Base-by-base conservation (phyloP, 495 filamentous ascomycete genomes). In the Bombardia bombarda region DNA sequence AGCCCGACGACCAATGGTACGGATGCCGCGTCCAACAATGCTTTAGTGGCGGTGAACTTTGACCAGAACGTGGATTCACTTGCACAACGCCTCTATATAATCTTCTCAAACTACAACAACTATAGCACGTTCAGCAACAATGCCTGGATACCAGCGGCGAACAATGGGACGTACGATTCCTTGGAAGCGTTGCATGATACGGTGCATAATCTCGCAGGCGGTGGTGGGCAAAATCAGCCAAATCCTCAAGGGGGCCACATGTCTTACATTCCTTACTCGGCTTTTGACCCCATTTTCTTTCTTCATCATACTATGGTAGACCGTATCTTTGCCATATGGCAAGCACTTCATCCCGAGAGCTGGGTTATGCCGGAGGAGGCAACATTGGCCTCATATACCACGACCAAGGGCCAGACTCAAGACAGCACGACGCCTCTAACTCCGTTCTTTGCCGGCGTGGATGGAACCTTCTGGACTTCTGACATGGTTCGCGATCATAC, bases 201-300 rank as follows among this genome's bases (percentile, higher is more conserved):
- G 3, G 72, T 86, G 34, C 83, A 86, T 47, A 71, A 71, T 10
- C 72, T 82, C 8, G 62, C 63, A 23, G 73, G 67, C n/a, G 67
- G 67, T 19, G 47, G 51, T 10, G 56, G 52, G 3, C 18, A 43
- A 3, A 41, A 42, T 12, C 35, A 40, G 17, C 41, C 51, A 3
- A 40, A 47, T 13, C 7, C 51, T 44, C 38, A 63, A 50, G 50
- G 81, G 7, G 57, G 83, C 0, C 81, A 86, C 52, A 83, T 87
- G 80, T 65, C 68, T 2, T 71, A 71, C 46, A 67, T 83, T 20
- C 72, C 74, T 0, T 84, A 77, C 47, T 79, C 85, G 4, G 75
- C 77, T 13, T 88, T 84, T 48, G 85, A 88, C 52, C 84, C 85
- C 0, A 66, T 84, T 30, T 90, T 89, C 62, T 84, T 76, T 60